Conservation (phyloP, 2,329 filamentous ascomycete genomes). For the Basipetospora chlamydospora region DNA sequence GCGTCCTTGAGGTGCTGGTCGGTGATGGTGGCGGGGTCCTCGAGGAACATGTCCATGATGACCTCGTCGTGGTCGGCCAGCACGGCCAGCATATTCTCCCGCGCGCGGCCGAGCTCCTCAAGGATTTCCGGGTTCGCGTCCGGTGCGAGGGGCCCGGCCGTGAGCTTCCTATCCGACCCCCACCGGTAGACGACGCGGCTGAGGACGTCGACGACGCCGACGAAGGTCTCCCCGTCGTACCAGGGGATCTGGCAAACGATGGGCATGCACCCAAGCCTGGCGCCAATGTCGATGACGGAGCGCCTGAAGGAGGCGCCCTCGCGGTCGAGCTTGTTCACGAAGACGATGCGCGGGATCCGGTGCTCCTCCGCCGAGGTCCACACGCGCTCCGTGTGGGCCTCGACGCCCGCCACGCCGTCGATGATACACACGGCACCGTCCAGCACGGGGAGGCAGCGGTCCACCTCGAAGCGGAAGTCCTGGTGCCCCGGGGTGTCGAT, state of each 20-base stretch:
- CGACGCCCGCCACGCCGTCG: slow-evolving; percentile 83
- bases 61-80: slow-evolving; percentile 79
- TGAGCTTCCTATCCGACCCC: slow-evolving; percentile 31
- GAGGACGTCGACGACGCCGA: slow-evolving; percentile 74
- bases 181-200: slow-evolving; percentile 63
- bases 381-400: slow-evolving; percentile 93
- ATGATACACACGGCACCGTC: slow-evolving; percentile 89
- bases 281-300: slow-evolving; percentile 73
- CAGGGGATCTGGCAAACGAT: slow-evolving; percentile 90
- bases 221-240: slow-evolving; percentile 71
- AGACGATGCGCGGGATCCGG: slow-evolving; percentile 65
- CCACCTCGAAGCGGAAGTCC: slow-evolving; percentile 93
- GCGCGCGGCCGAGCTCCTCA: slow-evolving; percentile 57
- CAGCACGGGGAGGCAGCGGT: slow-evolving; percentile 74
- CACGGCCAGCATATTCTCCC: slow-evolving; percentile 64
- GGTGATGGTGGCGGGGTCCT: slow-evolving; percentile 60
- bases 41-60: slow-evolving; percentile 73
- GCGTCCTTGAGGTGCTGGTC: slow-evolving; percentile 53
- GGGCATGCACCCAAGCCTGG: slow-evolving; percentile 68
- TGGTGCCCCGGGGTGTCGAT: slow-evolving; percentile 96
- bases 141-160: slow-evolving; percentile 10
- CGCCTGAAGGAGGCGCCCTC: slow-evolving; percentile 67
- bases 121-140: slow-evolving; percentile 12
- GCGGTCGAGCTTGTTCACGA: slow-evolving; percentile 67
- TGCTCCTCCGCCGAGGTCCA: slow-evolving; percentile 85